phyloP scores from a whole-genome alignment of 306 rosid genomes.

The Astragalus glycyphyllos region DNA sequence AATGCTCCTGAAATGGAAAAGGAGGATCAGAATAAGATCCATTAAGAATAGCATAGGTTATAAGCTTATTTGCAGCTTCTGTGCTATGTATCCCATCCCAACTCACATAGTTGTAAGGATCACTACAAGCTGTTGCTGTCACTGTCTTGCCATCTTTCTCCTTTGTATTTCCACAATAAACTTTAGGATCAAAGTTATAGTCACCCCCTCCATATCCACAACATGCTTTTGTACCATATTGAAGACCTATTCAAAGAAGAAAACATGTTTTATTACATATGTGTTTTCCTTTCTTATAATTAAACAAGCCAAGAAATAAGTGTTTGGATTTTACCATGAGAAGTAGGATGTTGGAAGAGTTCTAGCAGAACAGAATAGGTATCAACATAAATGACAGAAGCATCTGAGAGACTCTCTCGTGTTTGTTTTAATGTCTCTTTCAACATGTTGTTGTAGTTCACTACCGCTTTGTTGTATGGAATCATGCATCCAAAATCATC shows the following conservation, averaged over 20 bases:
- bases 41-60: slow-evolving; percentile 70
- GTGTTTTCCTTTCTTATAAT: not conserved
- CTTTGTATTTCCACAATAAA: slow-evolving; percentile 69
- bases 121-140: slow-evolving; percentile 72
- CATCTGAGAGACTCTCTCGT: slow-evolving; percentile 58
- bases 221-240: slow-evolving; percentile 80
- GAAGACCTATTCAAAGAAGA: slow-evolving; percentile 53
- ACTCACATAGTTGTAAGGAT: slow-evolving; percentile 82
- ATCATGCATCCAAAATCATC: slow-evolving; percentile 75
- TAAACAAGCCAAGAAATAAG: not conserved
- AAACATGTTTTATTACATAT: not conserved
- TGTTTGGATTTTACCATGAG: slow-evolving; percentile 64
- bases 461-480: slow-evolving; percentile 75
- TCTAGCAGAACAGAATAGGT: slow-evolving; percentile 57
- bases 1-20: slow-evolving; percentile 61
- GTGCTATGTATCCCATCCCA: slow-evolving; percentile 97
- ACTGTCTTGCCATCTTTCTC: slow-evolving; percentile 57
- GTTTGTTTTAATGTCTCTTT: slow-evolving; percentile 54
- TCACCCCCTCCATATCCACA: slow-evolving; percentile 87
- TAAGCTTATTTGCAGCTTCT: slow-evolving; percentile 86
- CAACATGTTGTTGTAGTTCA: slow-evolving; percentile 70
- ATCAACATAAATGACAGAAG: slow-evolving; percentile 72
- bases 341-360: slow-evolving; percentile 64
- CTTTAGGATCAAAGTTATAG: slow-evolving; percentile 65
- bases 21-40: slow-evolving; percentile 78